phyloP scores from a whole-genome alignment of 139 green algal species.

The Penium margaritaceum region DNA sequence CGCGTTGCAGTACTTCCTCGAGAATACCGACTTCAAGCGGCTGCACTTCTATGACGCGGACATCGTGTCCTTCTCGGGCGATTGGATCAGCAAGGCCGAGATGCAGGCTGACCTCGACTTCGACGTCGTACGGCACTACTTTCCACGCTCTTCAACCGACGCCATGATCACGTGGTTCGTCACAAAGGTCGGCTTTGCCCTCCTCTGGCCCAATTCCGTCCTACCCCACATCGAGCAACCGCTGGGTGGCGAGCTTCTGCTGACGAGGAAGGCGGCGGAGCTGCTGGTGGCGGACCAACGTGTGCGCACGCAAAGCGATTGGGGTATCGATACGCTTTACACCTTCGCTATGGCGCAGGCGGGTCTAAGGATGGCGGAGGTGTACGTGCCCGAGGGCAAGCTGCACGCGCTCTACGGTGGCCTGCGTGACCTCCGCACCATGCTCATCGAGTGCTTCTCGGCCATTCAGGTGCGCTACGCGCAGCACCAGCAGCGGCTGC shows the following conservation, averaged over 20 bases:
- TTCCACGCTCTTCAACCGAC: constrained; percentile 36
- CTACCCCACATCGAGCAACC: constrained; percentile 41
- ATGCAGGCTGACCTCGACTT: constrained; percentile 35
- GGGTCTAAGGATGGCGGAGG: constrained; percentile 22
- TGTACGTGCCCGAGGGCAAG: constrained; percentile 37
- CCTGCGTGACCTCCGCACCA: constrained; percentile 36
- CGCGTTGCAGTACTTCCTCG: constrained; percentile 31
- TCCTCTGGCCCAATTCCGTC: constrained; percentile 33
- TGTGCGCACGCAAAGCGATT: constrained; percentile 38
- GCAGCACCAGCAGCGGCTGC: background rate
- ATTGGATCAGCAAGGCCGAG: constrained; percentile 41
- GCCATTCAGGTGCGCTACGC: constrained; percentile 24
- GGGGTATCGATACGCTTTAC: constrained; percentile 44
- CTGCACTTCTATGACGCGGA: constrained; percentile 43
- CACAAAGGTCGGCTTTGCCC: constrained; percentile 40
- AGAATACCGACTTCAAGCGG: constrained; percentile 18
- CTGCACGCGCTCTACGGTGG: constrained; percentile 40
- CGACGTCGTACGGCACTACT: constrained; percentile 42
- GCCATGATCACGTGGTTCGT: constrained; percentile 45
- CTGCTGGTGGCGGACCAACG: constrained; percentile 23
- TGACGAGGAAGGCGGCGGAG: constrained; percentile 22
- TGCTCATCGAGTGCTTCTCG: constrained; percentile 43
- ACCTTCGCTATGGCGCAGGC: constrained; percentile 39
- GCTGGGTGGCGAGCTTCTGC: constrained; percentile 36
- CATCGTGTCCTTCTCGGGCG: constrained; percentile 30